phyloP scores from a whole-genome alignment of 306 rosid species.

The Cercis canadensis region DNA sequence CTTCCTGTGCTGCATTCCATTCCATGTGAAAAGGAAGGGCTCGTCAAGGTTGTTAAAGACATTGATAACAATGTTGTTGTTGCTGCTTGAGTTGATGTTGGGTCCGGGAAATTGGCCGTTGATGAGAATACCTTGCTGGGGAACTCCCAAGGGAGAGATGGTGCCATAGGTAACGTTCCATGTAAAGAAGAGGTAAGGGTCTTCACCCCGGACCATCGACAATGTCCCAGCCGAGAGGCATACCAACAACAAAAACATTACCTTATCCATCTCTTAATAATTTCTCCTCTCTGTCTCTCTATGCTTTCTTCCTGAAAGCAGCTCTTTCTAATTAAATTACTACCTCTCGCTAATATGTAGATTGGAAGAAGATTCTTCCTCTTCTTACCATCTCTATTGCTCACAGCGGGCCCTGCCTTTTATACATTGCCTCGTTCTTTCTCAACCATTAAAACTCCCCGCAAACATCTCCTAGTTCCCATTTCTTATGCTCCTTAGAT shows the following conservation, averaged over 20 bases:
- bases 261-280: conserved; percentile 9
- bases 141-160: conserved; percentile 74
- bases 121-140: conserved; percentile 89
- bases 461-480: conserved; percentile 24
- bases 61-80: conserved; percentile 72
- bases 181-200: conserved; percentile 69
- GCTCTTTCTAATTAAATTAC: background rate
- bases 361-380: conserved; percentile 26
- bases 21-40: conserved; percentile 78
- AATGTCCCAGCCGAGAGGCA: conserved; percentile 46
- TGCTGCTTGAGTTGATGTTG: conserved; percentile 75
- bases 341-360: background rate
- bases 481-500: conserved; percentile 40
- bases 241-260: conserved; percentile 37
- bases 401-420: conserved; percentile 15
- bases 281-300: conserved; percentile 8
- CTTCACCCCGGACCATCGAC: conserved; percentile 50
- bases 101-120: conserved; percentile 85
- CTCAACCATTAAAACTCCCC: conserved; percentile 39
- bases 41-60: conserved; percentile 81
- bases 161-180: conserved; percentile 86
- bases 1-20: conserved; percentile 80
- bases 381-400: conserved; percentile 15
- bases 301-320: background rate
- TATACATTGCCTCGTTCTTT: conserved; percentile 28